phyloP scores from a whole-genome alignment of 2,329 filamentous ascomycete species.

The Cladorrhinum sp. region DNA sequence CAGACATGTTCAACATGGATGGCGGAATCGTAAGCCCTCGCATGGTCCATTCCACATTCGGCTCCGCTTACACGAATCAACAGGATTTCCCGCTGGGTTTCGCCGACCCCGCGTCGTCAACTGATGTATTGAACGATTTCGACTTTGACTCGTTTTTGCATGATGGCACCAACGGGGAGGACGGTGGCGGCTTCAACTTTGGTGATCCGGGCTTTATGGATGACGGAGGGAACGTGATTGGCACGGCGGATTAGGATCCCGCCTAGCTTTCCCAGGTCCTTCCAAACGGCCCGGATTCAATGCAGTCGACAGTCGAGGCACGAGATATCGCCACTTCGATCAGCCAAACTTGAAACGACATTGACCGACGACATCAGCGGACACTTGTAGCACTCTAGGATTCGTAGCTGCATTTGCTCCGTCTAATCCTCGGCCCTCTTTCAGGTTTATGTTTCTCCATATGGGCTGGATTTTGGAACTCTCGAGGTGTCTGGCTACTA shows the following conservation, averaged over 20 bases:
- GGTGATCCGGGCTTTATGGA: constrained; percentile 48
- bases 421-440: constrained; percentile 1
- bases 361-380: too few relatives aligned
- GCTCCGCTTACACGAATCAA: constrained; percentile 12
- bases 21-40: constrained; percentile 38
- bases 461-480: constrained; percentile 9
- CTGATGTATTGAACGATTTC: constrained; percentile 63
- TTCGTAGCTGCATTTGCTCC: too few relatives aligned
- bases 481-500: not conserved
- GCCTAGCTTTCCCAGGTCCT: constrained; percentile 7
- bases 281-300: constrained; percentile 1
- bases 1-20: constrained; percentile 48
- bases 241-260: constrained; percentile 47
- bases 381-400: too few relatives aligned
- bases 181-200: constrained; percentile 53
- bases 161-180: constrained; percentile 49
- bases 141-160: constrained; percentile 68
- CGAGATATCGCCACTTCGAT: not conserved
- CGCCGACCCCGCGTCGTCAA: constrained; percentile 50
- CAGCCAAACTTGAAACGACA: not conserved
- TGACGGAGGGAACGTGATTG: constrained; percentile 57
- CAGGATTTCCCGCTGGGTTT: constrained; percentile 53
- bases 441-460: constrained; percentile 6
- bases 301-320: not conserved
- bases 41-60: not conserved